Conservation (phyloP, 192 early-diverging fungal genomes). For the Podila horticola region DNA sequence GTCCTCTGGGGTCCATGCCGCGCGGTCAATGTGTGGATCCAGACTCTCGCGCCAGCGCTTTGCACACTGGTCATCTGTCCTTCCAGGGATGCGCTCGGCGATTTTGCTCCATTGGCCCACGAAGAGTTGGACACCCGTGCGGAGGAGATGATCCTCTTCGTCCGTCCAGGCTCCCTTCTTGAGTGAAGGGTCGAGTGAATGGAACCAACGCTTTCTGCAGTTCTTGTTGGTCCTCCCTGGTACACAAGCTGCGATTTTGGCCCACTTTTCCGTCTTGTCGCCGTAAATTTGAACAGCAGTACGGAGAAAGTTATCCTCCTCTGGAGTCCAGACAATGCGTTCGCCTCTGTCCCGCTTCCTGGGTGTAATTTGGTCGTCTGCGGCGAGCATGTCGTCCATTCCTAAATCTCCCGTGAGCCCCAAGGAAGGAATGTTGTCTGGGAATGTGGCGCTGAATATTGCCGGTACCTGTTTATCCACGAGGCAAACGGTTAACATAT, state of each 20-base stretch:
- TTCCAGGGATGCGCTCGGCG: slow-evolving; percentile 77
- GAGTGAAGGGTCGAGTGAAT: slow-evolving; percentile 79
- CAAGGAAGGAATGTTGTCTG: slow-evolving; percentile 22
- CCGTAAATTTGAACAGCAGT: slow-evolving; percentile 78
- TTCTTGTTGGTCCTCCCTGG: slow-evolving; percentile 85
- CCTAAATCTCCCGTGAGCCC: slow-evolving; percentile 28
- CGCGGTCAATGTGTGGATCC: slow-evolving; percentile 82
- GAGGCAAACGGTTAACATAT: background rate
- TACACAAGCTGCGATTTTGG: slow-evolving; percentile 78
- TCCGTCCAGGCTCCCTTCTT: slow-evolving; percentile 84
- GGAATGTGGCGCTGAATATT: slow-evolving; percentile 17
- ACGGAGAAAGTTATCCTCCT: slow-evolving; percentile 80
- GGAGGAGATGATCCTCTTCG: slow-evolving; percentile 80
- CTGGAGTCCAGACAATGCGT: slow-evolving; percentile 73
- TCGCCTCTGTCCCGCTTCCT: slow-evolving; percentile 42
- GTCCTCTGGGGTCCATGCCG: slow-evolving; percentile 76
- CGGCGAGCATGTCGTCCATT: slow-evolving; percentile 23
- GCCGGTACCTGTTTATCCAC: slow-evolving; percentile 19
- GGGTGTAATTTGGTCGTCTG: slow-evolving; percentile 24
- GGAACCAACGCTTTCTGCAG: slow-evolving; percentile 86
- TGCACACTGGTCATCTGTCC: slow-evolving; percentile 91
- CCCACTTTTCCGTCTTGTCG: slow-evolving; percentile 83
- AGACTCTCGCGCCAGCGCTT: slow-evolving; percentile 90
- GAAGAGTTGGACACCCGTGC: slow-evolving; percentile 72
- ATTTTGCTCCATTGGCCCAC: slow-evolving; percentile 88